These are phyloP conservation scores for Bonia amplexicaulis DNA, from an alignment of 176 grass and related monocot genomes.

Conservation along the genomic window DNA sequence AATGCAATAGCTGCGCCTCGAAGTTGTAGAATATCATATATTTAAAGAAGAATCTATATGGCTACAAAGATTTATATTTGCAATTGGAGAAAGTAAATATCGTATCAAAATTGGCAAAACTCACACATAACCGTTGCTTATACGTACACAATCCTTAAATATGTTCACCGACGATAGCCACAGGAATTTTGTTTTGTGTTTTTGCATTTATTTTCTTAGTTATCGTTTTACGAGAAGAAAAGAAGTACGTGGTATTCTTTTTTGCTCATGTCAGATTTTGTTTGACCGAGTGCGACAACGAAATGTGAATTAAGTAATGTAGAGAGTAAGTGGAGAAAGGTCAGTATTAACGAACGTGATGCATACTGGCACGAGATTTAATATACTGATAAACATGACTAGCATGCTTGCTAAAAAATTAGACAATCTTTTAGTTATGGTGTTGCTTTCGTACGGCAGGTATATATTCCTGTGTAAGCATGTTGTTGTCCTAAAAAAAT, in stretches of 20 bases:
- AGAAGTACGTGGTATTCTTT: background rate
- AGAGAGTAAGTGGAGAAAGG: background rate
- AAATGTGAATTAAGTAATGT: background rate
- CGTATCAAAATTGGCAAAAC: background rate
- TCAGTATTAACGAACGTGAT: constrained; percentile 24
- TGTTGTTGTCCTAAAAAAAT: background rate
- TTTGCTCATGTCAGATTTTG: background rate
- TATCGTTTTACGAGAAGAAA: background rate
- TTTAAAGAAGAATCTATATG: too few species aligned
- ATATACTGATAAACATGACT: background rate
- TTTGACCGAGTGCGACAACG: background rate
- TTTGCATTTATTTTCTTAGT: background rate
- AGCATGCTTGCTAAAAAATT: background rate
- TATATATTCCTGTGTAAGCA: background rate
- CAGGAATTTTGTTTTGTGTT: too few species aligned
- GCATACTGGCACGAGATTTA: background rate
- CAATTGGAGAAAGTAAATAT: background rate
- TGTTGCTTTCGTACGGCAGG: background rate
- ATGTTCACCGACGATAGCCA: background rate
- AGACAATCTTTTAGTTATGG: background rate
- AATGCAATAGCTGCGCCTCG: too few species aligned
- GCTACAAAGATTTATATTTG: background rate
- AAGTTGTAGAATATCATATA: too few species aligned
- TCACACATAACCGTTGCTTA: background rate
- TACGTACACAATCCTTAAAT: background rate